Evolutionary conservation across 306 rosid genomes (phyloP), one percentile per base, ranked within the genome.

Genomic region (Sicyos baderoa): DNA sequence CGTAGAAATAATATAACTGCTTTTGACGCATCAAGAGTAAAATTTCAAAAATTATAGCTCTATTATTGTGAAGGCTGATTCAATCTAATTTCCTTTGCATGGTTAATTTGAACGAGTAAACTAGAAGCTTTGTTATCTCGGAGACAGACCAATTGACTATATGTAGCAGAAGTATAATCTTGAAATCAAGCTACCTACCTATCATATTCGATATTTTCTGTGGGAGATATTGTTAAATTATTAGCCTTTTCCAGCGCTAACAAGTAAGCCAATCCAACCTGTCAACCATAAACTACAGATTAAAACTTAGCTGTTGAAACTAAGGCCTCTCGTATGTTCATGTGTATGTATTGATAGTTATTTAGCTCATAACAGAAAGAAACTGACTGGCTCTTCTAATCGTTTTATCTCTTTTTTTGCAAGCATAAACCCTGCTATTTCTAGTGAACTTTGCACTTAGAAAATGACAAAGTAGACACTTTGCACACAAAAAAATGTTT

Each of bases 241-340:
- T 93, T 93, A 76, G 98, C 90, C 71, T 77, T 80, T 84, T 89
- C 91, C 76, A 93, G 76, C 49, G 98, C 98, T 90, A 93, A 60
- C 72, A 93, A 83, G 84, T 88, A 93, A 79, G 98, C 96, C 73
- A 93, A 78, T 72, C 98, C 98, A 63, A 88, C 91, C 98, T 93
- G 94, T 65, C 76, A 80, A 76, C 74, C 49, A 57, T 47, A 71
- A 9, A 42, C 19, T 45, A 75, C 51, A 42, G 53, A 58, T 54
- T 67, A 74, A 7, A 22, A 54, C 35, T 57, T 64, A 15, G 44
- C 66, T 25, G 15, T 50, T 57, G 64, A 53, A 72, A 74, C 42
- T 29, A 19, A 68, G 4, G 4, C 56, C 13, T 68, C 25, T 35
- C 10, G 16, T 23, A 15, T 54, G 18, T 23, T 54, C 42, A 7